Evolutionary conservation across 1,139 yeast species (phyloP), one percentile per base, ranked within the genome.

Genomic region (Arxiozyma slooffiae): DNA sequence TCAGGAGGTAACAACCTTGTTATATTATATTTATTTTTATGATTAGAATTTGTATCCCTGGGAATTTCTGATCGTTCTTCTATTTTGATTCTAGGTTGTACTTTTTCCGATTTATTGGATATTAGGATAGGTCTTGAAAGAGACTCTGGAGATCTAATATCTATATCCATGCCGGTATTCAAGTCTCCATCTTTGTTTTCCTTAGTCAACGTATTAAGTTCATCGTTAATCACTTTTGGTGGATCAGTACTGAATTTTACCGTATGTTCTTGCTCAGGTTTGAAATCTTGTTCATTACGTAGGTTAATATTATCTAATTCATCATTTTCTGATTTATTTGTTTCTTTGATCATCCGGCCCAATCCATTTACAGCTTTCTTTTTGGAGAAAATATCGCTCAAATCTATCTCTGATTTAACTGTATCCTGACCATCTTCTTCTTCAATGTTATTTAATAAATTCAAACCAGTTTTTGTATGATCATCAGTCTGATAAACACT

Each of bases 401-500:
- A 48, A 47, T 55, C 57, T 5, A 52, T 48, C 5, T 45, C 45
- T 8, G n/a, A 7, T 16, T 67, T 62, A 53, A 71, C 74, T 30
- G 62, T 54, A 2, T 67, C 50, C 2, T 71, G 69, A 49, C 63
- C 61, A 2, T 57, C 57, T 1, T 67, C 56, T 40, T 57, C 60
- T 8, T 51, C 55, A 14, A 44, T 44, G 11, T 51, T 53, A 20
- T 23, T 41, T 6, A 54, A 47, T 40, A 48, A 39, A 7, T 54
- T 51, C 5, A 49, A 22, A 9, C 24, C 17, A 24, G 17, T 16
- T n/a, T 23, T 42, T 18, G 40, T 37, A 4, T 21, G 9, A 17
- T 46, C 49, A 4, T 38, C 41, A 34, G 51, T 43, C 43, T 63
- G 74, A 46, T 61, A 73, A 37, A 68, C 57, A 40, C 73, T 71